A percentile compares a stretch with the other conserved stretches of the same genome.
These are phyloP conservation scores for Suillus sp. DNA, from an alignment of 768 basidiomycete genomes.

Conservation along the genomic window DNA sequence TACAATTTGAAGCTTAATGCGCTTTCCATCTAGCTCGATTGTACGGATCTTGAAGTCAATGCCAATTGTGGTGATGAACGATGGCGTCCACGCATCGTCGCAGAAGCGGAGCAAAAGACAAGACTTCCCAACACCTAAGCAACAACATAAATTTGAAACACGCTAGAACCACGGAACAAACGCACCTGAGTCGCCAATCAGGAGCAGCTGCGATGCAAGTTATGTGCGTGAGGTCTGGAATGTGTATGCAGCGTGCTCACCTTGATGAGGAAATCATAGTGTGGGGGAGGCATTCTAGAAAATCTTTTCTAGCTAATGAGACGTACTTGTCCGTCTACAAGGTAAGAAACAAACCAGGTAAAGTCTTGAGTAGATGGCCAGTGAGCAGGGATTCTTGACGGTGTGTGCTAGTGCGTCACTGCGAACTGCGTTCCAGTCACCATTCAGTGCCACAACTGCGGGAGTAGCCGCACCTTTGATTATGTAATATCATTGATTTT, in stretches of 20 bases:
- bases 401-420: constrained; percentile 5
- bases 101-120: constrained; percentile 96
- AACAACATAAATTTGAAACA: constrained; percentile 13
- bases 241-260: constrained; percentile 39
- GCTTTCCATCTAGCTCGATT: constrained; percentile 96
- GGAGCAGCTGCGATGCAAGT: constrained; percentile 64
- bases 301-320: constrained; percentile 9
- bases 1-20: constrained; percentile 98
- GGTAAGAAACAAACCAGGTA: constrained; percentile 4
- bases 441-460: constrained; percentile 8
- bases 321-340: too few species aligned
- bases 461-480: neutral
- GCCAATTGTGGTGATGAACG: constrained; percentile 99
- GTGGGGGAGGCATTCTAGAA: constrained; percentile 76
- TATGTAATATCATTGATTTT: neutral
- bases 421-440: neutral
- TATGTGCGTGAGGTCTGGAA: constrained; percentile 12
- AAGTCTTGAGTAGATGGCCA: neutral
- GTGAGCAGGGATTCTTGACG: constrained; percentile 8
- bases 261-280: constrained; percentile 98
- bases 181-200: constrained; percentile 93
- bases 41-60: constrained; percentile 99
- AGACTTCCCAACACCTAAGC: constrained; percentile 90
- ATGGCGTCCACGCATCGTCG: constrained; percentile 99
- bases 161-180: constrained; percentile 8